Conservation (phyloP, 1,284 basidiomycete species). For the Neonothopanus nambi region DNA sequence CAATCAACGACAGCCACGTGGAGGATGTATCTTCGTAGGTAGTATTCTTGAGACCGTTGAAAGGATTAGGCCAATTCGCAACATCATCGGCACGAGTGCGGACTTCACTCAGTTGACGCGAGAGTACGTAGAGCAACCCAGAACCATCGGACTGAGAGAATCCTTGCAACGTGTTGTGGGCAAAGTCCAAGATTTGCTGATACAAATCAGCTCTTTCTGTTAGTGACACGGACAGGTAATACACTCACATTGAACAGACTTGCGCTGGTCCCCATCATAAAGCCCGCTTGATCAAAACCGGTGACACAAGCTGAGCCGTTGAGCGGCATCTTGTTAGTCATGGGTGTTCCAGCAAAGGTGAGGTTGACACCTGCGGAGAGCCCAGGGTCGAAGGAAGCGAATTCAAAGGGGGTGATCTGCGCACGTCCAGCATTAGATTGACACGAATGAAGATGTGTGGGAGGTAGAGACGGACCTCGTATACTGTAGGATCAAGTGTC, state of each 20-base stretch:
- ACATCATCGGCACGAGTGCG: conserved; percentile 58
- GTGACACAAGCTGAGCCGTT: conserved; percentile 58
- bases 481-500: conserved; percentile 50
- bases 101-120: conserved; percentile 46
- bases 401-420: conserved; percentile 63
- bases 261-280: conserved; percentile 65
- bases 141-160: conserved; percentile 39
- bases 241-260: conserved; percentile 59
- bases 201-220: too few relatives aligned
- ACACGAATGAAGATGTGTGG: not conserved
- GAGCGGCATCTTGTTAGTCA: conserved; percentile 49
- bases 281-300: conserved; percentile 66
- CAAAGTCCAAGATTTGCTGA: conserved; percentile 53
- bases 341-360: conserved; percentile 58
- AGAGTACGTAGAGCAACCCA: conserved; percentile 45
- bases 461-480: conserved; percentile 47
- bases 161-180: conserved; percentile 40
- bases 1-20: conserved; percentile 57
- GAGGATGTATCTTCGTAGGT: conserved; percentile 50
- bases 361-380: conserved; percentile 62
- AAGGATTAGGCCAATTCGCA: conserved; percentile 69
- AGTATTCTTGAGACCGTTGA: conserved; percentile 44
- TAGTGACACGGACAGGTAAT: too few relatives aligned
- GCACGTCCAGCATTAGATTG: not conserved
- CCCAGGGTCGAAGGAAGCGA: conserved; percentile 69